Conservation (phyloP, 1,284 basidiomycete genomes). For the Puccinia novopanici region DNA sequence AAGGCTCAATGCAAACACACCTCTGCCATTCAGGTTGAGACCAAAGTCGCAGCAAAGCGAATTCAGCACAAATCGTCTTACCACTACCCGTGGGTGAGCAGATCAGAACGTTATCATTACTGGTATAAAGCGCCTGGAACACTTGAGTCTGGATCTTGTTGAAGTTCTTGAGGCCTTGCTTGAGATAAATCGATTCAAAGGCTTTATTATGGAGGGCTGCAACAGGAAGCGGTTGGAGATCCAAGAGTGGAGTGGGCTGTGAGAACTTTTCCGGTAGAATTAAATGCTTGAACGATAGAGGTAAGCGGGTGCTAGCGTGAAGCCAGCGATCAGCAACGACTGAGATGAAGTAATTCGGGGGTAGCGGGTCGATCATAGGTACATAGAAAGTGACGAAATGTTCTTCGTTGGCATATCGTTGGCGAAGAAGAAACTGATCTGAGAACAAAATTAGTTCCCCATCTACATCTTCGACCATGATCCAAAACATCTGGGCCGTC, state of each 20-base stretch:
- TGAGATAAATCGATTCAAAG: slow-evolving; percentile 80
- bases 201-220: slow-evolving; percentile 88
- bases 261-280: slow-evolving; percentile 98
- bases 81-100: slow-evolving; percentile 95
- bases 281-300: slow-evolving; percentile 96
- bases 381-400: slow-evolving; percentile 93
- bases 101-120: slow-evolving; percentile 93
- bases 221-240: slow-evolving; percentile 85
- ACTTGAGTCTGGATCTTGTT: slow-evolving; percentile 99
- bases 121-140: slow-evolving; percentile 94
- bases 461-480: slow-evolving; percentile 94
- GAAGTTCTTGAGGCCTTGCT: slow-evolving; percentile 63
- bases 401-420: slow-evolving; percentile 70
- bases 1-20: slow-evolving; percentile 95
- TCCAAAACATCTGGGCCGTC: slow-evolving; percentile 81
- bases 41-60: slow-evolving; percentile 89
- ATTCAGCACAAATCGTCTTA: slow-evolving; percentile 96
- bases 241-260: slow-evolving; percentile 84
- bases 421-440: slow-evolving; percentile 85
- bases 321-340: slow-evolving; percentile 94
- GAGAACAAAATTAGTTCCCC: slow-evolving; percentile 93
- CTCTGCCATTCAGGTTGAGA: slow-evolving; percentile 76
- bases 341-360: slow-evolving; percentile 96
- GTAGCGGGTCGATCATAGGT: slow-evolving; percentile 93
- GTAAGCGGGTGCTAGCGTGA: slow-evolving; percentile 88